Base-by-base conservation (phyloP, 257 asterid genomes). In the Fraxinus anomala region DNA sequence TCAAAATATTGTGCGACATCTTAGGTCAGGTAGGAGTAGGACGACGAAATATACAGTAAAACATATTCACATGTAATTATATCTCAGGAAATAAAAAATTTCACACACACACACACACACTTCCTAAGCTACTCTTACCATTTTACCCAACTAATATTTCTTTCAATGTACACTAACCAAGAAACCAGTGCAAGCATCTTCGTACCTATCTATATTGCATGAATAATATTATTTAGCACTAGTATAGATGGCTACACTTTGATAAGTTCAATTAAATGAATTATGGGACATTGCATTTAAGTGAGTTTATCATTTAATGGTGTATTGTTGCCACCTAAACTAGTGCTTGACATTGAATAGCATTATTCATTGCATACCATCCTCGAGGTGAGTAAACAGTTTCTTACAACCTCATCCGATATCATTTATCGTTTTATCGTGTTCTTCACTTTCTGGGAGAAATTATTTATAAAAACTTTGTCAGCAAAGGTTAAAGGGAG, bases 401-500 rank as follows among this genome's bases (percentile, higher is more conserved):
- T 59, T 21, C 31, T 5, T 6, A 23, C 66, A 23, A 61, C 19
- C 36, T 11, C 5, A 7, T 26, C 36, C 33, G 0, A 0, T 12
- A 11, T 26, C 69, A 26, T 63, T 26, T 63, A 63, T 47, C 36
- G 36, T 83, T 78, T 88, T 83, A 84, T 44, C 30, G 72, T 73
- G 44, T 75, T 88, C 90, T 82, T 87, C 80, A 88, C 90, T 77
- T 73, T 87, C 69, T 78, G 80, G 74, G 95, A 86, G 86, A 96
- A 92, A 28, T 88, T 85, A 56, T 85, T 89, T 14, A 89, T 74
- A 30, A 83, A 76, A 76, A 83, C 80, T 72, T 54, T 85, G 81
- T 89, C 93, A 2, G 96, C 97, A 81, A 96, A 96, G 65, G 99
- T 96, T 83, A 93, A 82, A 12, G 98, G 96, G 73, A 87, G 86